Base-by-base conservation (phyloP, 768 basidiomycete genomes). In the Amanita pallidorosea region DNA sequence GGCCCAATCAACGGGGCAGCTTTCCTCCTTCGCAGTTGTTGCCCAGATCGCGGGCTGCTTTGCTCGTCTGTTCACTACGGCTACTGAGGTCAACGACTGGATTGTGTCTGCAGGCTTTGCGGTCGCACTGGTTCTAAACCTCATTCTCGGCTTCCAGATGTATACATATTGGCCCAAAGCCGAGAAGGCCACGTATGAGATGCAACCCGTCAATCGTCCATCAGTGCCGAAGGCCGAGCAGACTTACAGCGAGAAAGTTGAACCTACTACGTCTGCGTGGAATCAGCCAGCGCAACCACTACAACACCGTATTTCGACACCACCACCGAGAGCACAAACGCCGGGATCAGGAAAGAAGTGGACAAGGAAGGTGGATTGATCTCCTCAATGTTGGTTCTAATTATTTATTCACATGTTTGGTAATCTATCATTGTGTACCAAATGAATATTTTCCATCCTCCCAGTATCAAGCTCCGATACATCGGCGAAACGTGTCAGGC, bases 51-150 rank as follows among this genome's bases (percentile, higher is more conserved):
- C 74, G 1, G 95, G 96, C 20, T 96, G 93, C 65, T 70, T 91
- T 34, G 96, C 95, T 0, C 75, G 96, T 41, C 70, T 98, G 13
- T 98, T 93, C 73, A 99, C 96, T 6, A 97, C 92, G 11, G 76
- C 83, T 8, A 85, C 85, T 29, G 95, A 98, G 64, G 84, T 96
- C 51, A 80, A 83, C 46, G 96, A 98, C 65, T 57, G 63, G 7
- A 72, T 96, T 56, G 79, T 98, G 56, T 70, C 80, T 17, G 85
- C 88, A 22, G 88, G 92, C 23, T 98, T 93, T 65, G 80, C 76
- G 0, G 75, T 93, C 18, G 90, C 91, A 2, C 79, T 95, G 1
- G 41, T 81, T 5, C 72, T 98, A 8, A 99, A 99, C 65, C 54
- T 81, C 52, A 72, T 95, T n/a, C 68, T 98, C 11, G 93, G 88